Evolutionary conservation across 164 flowering plant genomes (phyloP).

Genomic region (Brasenia schreberi): DNA sequence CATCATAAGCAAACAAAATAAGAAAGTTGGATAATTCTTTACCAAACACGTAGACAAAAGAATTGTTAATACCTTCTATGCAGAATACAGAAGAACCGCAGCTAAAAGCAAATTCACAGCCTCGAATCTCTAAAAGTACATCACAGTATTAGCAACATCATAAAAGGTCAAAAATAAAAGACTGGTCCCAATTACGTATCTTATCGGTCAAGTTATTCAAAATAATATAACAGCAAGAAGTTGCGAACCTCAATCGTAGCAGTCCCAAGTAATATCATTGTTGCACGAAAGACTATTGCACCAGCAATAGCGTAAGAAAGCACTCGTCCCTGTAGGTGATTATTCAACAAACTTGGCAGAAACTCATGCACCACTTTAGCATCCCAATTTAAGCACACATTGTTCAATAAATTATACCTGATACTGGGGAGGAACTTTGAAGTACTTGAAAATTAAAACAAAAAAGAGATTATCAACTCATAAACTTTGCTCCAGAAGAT

Average conservation of each 20-base stretch:
- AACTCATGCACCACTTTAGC: background rate
- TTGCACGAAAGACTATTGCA: conserved; percentile 71
- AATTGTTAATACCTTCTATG: conserved; percentile 59
- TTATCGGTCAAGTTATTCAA: background rate
- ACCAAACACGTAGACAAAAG: conserved; percentile 1
- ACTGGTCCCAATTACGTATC: no score
- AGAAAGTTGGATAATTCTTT: background rate
- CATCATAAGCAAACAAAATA: no score
- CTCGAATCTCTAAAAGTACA: conserved; percentile 59
- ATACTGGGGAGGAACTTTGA: conserved; percentile 69
- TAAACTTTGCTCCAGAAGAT: conserved; percentile 86
- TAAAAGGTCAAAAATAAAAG: background rate
- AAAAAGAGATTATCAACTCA: conserved; percentile 94
- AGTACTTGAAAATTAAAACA: conserved; percentile 86
- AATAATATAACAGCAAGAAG: background rate
- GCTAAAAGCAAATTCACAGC: conserved; percentile 81
- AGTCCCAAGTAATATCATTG: conserved; percentile 79
- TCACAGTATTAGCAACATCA: background rate
- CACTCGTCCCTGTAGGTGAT: conserved; percentile 49
- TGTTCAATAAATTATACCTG: conserved; percentile 36
- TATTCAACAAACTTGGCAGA: background rate
- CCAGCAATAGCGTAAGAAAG: conserved; percentile 97
- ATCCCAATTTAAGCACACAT: no score
- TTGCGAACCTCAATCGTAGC: conserved; percentile 75
- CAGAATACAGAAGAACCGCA: conserved; percentile 61